Percentiles rank a stretch among this genome's conserved stretches.
These are phyloP conservation scores for Heracleum sosnowskyi DNA, from an alignment of 129 eudicot species.

Conservation along the genomic window DNA sequence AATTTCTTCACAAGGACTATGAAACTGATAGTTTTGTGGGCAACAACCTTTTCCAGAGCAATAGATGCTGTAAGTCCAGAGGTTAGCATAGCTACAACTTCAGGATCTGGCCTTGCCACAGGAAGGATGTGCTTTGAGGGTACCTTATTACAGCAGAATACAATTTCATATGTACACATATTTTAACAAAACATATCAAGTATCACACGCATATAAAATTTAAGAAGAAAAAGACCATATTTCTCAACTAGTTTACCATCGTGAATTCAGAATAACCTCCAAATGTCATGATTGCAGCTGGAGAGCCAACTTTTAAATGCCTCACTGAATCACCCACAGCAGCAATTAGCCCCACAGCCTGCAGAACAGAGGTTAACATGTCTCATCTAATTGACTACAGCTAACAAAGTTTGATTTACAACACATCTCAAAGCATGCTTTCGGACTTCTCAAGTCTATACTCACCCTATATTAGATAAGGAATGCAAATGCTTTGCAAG, in stretches of 20 bases:
- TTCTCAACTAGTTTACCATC: slow-evolving; percentile 38
- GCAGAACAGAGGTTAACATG: slow-evolving; percentile 11
- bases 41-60: slow-evolving; percentile 67
- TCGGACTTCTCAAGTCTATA: slow-evolving; percentile 3
- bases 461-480: neutral
- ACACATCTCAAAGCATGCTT: neutral
- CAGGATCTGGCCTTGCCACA: slow-evolving; percentile 92
- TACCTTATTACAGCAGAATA: slow-evolving; percentile 41
- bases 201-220: neutral
- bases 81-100: slow-evolving; percentile 96
- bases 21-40: slow-evolving; percentile 1
- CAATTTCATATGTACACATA: neutral
- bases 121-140: slow-evolving; percentile 84
- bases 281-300: slow-evolving; percentile 88
- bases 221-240: neutral
- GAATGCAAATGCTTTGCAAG: neutral
- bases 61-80: slow-evolving; percentile 98
- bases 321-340: slow-evolving; percentile 80
- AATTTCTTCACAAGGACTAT: neutral
- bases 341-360: slow-evolving; percentile 95
- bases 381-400: neutral
- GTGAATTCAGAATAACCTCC: slow-evolving; percentile 89
- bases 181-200: neutral
- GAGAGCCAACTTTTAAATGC: slow-evolving; percentile 63
- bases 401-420: neutral